phyloP scores from a whole-genome alignment of 164 flowering plant species.

The Amborella trichopoda region DNA sequence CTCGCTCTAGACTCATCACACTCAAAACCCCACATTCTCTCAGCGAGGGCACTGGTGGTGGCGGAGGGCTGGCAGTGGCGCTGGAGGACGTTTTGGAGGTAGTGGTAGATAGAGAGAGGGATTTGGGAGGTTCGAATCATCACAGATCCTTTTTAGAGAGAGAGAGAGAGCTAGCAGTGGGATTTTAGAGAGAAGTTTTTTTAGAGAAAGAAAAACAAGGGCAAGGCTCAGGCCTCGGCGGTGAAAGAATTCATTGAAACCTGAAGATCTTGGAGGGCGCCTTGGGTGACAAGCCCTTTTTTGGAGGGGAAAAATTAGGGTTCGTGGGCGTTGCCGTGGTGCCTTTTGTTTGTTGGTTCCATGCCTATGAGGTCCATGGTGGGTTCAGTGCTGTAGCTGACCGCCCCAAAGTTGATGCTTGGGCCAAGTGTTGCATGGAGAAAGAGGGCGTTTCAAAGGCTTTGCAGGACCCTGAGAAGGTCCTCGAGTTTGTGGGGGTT shows the following conservation, averaged over 20 bases:
- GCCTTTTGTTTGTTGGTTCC: constrained; percentile 3
- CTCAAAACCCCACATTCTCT: too few species aligned
- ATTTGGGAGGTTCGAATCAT: too few species aligned
- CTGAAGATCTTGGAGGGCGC: constrained; percentile 3
- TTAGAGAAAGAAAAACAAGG: too few species aligned
- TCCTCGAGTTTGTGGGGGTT: constrained; percentile 1
- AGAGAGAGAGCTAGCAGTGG: too few species aligned
- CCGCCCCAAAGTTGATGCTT: neutral
- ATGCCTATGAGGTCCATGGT: neutral
- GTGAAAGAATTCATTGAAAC: constrained; percentile 1
- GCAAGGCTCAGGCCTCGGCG: too few species aligned
- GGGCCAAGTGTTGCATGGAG: constrained; percentile 4
- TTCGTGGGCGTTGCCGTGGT: neutral
- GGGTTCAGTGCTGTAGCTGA: neutral
- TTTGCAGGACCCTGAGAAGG: neutral
- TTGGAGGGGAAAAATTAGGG: constrained; percentile 2
- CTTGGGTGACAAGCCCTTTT: neutral
- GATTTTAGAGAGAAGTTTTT: too few species aligned
- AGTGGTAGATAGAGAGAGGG: too few species aligned
- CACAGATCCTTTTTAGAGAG: too few species aligned
- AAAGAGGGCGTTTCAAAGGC: constrained; percentile 3
- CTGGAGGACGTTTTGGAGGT: too few species aligned
- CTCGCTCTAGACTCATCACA: too few species aligned
- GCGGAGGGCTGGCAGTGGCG: too few species aligned
- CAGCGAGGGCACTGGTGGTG: too few species aligned